Evolutionary conservation across 208 protist genomes (phyloP).

Genomic region (Trypanosoma theileri): DNA sequence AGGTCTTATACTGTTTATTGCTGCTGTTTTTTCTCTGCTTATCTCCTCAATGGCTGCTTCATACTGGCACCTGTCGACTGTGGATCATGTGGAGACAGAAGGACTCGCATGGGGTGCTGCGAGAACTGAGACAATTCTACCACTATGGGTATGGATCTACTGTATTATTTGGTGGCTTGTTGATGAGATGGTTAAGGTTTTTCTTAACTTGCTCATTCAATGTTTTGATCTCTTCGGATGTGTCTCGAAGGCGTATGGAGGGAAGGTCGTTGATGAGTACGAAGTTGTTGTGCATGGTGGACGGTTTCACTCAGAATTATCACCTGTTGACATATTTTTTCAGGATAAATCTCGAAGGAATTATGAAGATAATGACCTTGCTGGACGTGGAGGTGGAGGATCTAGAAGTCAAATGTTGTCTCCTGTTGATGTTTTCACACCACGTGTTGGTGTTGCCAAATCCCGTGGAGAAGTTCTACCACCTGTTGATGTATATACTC

Average conservation of each 20-base stretch:
- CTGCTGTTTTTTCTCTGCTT: slow-evolving; percentile 61
- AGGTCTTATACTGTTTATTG: slow-evolving; percentile 55
- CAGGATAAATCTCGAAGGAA: not conserved
- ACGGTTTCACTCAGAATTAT: not conserved
- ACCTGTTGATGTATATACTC: not conserved
- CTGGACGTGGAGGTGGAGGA: not conserved
- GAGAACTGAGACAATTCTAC: slow-evolving; percentile 55
- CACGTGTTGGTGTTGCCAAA: not conserved
- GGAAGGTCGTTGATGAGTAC: slow-evolving; percentile 28
- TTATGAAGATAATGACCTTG: no score
- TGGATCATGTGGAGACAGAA: slow-evolving; percentile 61
- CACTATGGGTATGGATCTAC: slow-evolving; percentile 90
- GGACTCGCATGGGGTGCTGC: slow-evolving; percentile 67
- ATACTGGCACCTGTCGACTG: slow-evolving; percentile 61
- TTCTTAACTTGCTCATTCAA: slow-evolving; percentile 66
- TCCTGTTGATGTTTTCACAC: slow-evolving; percentile 3
- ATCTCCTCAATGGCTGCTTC: slow-evolving; percentile 70
- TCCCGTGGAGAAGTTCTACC: not conserved
- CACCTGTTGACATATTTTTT: not conserved
- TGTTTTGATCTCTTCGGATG: slow-evolving; percentile 73
- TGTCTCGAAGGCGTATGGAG: slow-evolving; percentile 42
- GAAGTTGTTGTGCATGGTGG: no score
- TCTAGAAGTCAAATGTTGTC: not conserved
- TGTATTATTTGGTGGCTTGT: slow-evolving; percentile 91
- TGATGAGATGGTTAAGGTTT: slow-evolving; percentile 83